phyloP scores from a whole-genome alignment of 495 filamentous ascomycete genomes.

The Aspergillus coremiiformis region DNA sequence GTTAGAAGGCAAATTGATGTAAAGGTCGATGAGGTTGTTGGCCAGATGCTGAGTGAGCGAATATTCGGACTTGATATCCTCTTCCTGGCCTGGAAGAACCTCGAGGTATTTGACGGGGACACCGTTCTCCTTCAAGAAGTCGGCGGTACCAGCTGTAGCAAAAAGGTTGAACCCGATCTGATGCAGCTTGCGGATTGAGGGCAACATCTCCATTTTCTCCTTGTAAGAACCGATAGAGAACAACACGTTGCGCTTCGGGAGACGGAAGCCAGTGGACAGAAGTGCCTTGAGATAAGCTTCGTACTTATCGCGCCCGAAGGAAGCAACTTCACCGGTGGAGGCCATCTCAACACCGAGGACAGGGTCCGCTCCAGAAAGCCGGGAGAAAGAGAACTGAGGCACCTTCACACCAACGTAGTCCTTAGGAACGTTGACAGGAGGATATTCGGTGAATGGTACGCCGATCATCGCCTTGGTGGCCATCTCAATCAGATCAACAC shows the following conservation, averaged over 20 bases:
- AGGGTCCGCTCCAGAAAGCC: constrained; percentile 90
- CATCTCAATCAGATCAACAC: constrained; percentile 96
- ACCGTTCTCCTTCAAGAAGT: constrained; percentile 87
- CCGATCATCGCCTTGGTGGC: constrained; percentile 96
- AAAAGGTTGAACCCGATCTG: constrained; percentile 89
- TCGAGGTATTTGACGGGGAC: constrained; percentile 89
- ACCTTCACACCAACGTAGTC: constrained; percentile 96
- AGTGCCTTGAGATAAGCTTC: constrained; percentile 96
- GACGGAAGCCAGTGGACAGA: constrained; percentile 88
- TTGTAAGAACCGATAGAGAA: constrained; percentile 95
- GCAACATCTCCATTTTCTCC: constrained; percentile 95
- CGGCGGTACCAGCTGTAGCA: constrained; percentile 90
- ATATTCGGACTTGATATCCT: constrained; percentile 89
- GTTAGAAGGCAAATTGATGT: constrained; percentile 97
- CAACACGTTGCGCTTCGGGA: constrained; percentile 92
- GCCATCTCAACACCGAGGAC: constrained; percentile 99
- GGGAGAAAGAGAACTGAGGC: constrained; percentile 97
- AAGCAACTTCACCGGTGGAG: constrained; percentile 95
- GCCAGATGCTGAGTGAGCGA: constrained; percentile 91
- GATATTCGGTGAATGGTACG: constrained; percentile 73
- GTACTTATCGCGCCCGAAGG: constrained; percentile 91
- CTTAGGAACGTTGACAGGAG: constrained; percentile 61
- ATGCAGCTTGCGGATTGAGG: constrained; percentile 81
- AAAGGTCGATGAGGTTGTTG: constrained; percentile 95
- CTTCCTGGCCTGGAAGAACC: constrained; percentile 59